Conservation (phyloP, 345 rosid species). For the Atalantia buxifolia region DNA sequence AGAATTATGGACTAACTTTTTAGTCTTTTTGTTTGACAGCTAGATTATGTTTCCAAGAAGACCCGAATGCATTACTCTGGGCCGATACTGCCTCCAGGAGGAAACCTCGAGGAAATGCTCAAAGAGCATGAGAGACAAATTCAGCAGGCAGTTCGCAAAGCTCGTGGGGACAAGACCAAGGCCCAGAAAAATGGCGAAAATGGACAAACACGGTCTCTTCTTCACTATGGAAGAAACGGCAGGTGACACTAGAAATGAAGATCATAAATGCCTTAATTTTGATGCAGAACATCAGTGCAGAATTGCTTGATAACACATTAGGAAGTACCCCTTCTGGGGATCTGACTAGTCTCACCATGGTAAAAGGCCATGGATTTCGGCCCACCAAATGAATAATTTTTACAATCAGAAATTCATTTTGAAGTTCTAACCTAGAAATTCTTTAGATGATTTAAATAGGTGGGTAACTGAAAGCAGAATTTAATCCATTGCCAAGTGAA, state of each 20-base stretch:
- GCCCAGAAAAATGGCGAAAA: conserved; percentile 17
- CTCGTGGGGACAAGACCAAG: conserved; percentile 57
- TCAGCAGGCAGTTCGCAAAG: conserved; percentile 76
- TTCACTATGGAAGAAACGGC: conserved; percentile 25
- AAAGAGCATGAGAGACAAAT: conserved; percentile 84
- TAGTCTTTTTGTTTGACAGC: conserved; percentile 18
- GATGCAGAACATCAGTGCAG: conserved; percentile 3
- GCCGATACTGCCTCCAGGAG: conserved; percentile 57
- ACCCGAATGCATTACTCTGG: conserved; percentile 65
- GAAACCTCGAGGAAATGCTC: conserved; percentile 84
- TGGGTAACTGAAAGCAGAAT: conserved; percentile 6
- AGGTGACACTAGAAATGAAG: conserved; percentile 30
- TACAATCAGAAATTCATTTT: background rate
- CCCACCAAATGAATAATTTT: background rate
- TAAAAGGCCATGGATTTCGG: background rate
- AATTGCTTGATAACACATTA: background rate
- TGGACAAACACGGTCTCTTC: conserved; percentile 35
- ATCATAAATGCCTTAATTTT: background rate
- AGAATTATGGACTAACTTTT: conserved; percentile 3
- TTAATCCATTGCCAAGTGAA: background rate
- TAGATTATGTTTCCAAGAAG: conserved; percentile 39
- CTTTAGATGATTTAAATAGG: background rate
- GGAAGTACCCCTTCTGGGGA: background rate
- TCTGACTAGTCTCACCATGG: conserved; percentile 1
- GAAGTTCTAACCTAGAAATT: conserved; percentile 8